Evolutionary conservation across 2,329 filamentous ascomycete genomes (phyloP).

Genomic region (Hymenoscyphus occultus): DNA sequence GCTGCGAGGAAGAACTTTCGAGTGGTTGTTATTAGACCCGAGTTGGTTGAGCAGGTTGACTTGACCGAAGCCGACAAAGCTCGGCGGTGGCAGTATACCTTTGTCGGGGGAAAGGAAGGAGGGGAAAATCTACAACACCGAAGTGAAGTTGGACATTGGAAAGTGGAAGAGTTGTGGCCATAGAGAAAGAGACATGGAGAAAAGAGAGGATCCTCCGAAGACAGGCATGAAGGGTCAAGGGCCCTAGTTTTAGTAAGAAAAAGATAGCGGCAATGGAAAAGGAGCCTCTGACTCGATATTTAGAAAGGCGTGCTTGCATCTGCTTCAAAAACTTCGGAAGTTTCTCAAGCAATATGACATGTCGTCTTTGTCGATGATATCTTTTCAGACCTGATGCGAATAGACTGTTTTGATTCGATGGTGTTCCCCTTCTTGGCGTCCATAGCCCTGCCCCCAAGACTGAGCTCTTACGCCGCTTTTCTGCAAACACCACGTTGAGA

Average conservation of each 20-base stretch:
- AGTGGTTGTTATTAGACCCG: constrained; percentile 80
- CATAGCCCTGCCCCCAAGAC: background rate
- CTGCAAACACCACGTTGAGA: constrained; percentile 17
- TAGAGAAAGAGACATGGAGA: constrained; percentile 8
- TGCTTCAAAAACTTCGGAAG: background rate
- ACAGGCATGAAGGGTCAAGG: background rate
- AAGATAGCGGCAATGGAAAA: constrained; percentile 7
- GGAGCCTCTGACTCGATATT: background rate
- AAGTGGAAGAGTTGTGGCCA: constrained; percentile 37
- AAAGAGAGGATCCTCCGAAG: constrained; percentile 1
- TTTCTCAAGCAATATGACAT: constrained; percentile 7
- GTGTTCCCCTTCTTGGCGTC: background rate
- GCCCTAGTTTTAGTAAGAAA: background rate
- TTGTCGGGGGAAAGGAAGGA: constrained; percentile 41
- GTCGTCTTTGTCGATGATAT: constrained; percentile 7
- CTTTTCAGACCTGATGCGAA: constrained; percentile 3
- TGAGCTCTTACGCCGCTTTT: constrained; percentile 15
- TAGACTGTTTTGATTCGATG: constrained; percentile 2
- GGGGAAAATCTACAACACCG: constrained; percentile 42
- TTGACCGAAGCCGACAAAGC: constrained; percentile 55
- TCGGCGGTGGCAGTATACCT: constrained; percentile 57
- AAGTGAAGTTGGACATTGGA: constrained; percentile 54
- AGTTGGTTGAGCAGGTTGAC: constrained; percentile 63
- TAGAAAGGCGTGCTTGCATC: background rate
- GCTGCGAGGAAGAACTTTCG: constrained; percentile 65